A percentile compares a stretch with the other conserved stretches of the same genome.
Evolutionary conservation across 352 stramenopile species (phyloP).

Genomic region (Pythium pyrilobum): DNA sequence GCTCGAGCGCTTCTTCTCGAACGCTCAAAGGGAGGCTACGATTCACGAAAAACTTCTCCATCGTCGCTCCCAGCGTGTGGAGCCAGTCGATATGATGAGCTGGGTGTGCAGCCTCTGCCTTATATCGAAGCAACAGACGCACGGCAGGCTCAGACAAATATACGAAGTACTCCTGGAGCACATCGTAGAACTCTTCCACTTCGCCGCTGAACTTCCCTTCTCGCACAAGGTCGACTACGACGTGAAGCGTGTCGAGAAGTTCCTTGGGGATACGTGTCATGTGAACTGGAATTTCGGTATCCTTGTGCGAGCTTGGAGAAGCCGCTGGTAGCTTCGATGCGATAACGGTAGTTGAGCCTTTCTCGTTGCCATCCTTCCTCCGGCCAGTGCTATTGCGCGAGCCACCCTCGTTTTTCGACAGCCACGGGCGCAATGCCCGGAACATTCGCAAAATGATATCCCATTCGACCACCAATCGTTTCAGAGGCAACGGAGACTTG

Average conservation of each 20-base stretch:
- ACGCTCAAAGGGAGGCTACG: slow-evolving; percentile 36
- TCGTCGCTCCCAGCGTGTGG: slow-evolving; percentile 36
- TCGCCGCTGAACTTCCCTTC: slow-evolving; percentile 60
- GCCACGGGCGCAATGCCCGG: slow-evolving; percentile 53
- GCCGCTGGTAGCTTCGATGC: not conserved
- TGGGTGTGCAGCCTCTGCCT: slow-evolving; percentile 56
- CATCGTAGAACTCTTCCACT: slow-evolving; percentile 62
- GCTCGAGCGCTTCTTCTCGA: slow-evolving; percentile 59
- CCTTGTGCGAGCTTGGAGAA: not conserved
- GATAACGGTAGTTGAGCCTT: slow-evolving; percentile 23
- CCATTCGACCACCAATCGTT: slow-evolving; percentile 59
- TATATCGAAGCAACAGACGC: slow-evolving; percentile 55
- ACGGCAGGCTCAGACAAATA: slow-evolving; percentile 55
- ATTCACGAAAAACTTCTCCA: slow-evolving; percentile 67
- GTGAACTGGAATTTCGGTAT: slow-evolving; percentile 24
- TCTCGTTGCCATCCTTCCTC: not conserved
- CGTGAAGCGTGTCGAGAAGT: slow-evolving; percentile 67
- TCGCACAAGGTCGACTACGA: slow-evolving; percentile 69
- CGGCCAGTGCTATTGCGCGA: slow-evolving; percentile 12
- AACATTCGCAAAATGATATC: slow-evolving; percentile 84
- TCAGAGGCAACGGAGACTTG: too few species aligned
- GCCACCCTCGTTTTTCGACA: slow-evolving; percentile 32
- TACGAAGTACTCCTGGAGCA: slow-evolving; percentile 68
- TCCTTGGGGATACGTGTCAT: slow-evolving; percentile 72
- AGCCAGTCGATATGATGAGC: slow-evolving; percentile 69